Evolutionary conservation across 345 rosid species (phyloP).

Genomic region (Salix dunnii): DNA sequence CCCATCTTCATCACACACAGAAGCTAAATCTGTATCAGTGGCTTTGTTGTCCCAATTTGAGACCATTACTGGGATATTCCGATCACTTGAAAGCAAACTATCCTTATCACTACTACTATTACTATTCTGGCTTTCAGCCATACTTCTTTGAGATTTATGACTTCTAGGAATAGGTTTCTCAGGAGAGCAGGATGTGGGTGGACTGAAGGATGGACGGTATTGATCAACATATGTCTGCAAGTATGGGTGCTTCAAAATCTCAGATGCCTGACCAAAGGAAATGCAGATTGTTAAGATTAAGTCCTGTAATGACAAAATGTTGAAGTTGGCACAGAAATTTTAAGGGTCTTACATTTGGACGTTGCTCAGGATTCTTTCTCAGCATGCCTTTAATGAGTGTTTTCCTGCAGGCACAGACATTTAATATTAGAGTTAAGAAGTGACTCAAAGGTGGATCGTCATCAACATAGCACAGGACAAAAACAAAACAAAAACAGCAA

Average conservation of each 20-base stretch:
- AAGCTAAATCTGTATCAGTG: constrained; percentile 50
- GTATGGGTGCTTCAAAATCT: constrained; percentile 94
- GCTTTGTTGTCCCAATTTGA: constrained; percentile 45
- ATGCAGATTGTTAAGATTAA: constrained; percentile 18
- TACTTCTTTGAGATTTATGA: constrained; percentile 49
- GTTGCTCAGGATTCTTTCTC: constrained; percentile 94
- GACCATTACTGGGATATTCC: constrained; percentile 29
- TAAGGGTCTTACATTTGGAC: constrained; percentile 71
- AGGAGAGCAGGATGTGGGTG: constrained; percentile 34
- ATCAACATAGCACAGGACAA: background rate
- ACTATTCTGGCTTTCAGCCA: constrained; percentile 92
- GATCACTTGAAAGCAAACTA: constrained; percentile 60
- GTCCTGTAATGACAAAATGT: constrained; percentile 10
- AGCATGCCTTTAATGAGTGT: constrained; percentile 88
- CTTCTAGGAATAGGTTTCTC: constrained; percentile 51
- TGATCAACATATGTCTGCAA: constrained; percentile 88
- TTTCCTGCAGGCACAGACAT: constrained; percentile 54
- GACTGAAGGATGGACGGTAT: constrained; percentile 55
- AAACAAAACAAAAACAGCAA: background rate
- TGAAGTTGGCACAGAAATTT: constrained; percentile 17
- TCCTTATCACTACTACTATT: constrained; percentile 73
- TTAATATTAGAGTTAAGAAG: constrained; percentile 6
- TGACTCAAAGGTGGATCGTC: background rate
- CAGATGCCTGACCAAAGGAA: constrained; percentile 62
- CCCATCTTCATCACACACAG: constrained; percentile 62